Percentiles rank a stretch among this genome's conserved stretches.
Evolutionary conservation across 1,139 yeast genomes (phyloP).

Genomic region (Kodamaea suecica): DNA sequence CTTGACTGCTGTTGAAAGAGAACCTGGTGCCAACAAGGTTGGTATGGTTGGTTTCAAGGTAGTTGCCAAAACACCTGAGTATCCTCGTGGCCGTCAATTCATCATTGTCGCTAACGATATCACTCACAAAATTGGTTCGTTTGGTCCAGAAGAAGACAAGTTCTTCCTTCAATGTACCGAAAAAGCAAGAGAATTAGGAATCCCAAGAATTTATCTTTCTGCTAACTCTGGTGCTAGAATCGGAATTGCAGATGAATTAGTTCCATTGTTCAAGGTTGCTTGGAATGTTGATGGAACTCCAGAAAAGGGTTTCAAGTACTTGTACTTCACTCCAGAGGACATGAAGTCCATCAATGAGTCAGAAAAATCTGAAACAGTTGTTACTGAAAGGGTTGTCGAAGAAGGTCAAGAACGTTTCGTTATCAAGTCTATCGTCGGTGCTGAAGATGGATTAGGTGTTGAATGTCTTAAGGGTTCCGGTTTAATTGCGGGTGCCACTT

Average conservation of each 20-base stretch:
- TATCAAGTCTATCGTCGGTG: constrained; percentile 84
- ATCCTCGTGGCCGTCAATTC: constrained; percentile 93
- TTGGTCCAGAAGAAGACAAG: constrained; percentile 95
- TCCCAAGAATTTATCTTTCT: constrained; percentile 91
- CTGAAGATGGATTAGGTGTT: constrained; percentile 96
- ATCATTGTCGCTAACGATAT: constrained; percentile 94
- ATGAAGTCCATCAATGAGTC: constrained; percentile 55
- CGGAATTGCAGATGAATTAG: constrained; percentile 94
- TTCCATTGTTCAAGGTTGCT: constrained; percentile 85
- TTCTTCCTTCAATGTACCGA: constrained; percentile 92
- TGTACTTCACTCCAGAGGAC: constrained; percentile 75
- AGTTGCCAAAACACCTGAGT: constrained; percentile 91
- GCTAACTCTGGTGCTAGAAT: constrained; percentile 99
- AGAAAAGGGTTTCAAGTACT: constrained; percentile 83
- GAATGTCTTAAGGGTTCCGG: constrained; percentile 98
- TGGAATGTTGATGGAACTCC: constrained; percentile 82
- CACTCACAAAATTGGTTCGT: constrained; percentile 96
- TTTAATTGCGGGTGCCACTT: constrained; percentile 96
- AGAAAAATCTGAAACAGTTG: constrained; percentile 60
- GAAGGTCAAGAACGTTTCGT: constrained; percentile 78
- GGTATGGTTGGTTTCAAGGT: constrained; percentile 98
- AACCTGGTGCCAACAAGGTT: constrained; percentile 90
- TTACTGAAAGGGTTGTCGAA: constrained; percentile 79
- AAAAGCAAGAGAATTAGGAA: constrained; percentile 82
- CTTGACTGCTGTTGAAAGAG: constrained; percentile 86